phyloP scores from a whole-genome alignment of 2,329 filamentous ascomycete genomes.

The Hymenoscyphus linearis region DNA sequence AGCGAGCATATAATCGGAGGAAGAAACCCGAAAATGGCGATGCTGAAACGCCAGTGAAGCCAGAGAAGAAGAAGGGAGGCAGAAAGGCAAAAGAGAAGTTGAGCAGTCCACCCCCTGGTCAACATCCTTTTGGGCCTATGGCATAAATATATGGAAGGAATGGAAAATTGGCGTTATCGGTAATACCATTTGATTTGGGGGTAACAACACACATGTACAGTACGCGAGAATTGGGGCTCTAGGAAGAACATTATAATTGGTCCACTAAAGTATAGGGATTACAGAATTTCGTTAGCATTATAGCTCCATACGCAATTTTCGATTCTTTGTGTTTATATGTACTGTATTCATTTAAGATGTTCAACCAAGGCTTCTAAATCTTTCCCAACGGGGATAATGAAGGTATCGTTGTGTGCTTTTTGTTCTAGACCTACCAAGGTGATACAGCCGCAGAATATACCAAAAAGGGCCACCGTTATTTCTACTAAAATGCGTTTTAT shows the following conservation, averaged over 20 bases:
- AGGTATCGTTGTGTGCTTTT: no score
- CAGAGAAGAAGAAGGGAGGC: constrained; percentile 31
- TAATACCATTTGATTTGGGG: constrained; percentile 2
- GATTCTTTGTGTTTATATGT: no score
- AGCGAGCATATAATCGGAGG: constrained; percentile 22
- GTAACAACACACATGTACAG: neutral
- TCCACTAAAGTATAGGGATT: neutral
- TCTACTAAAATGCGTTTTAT: no score
- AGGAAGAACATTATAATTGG: neutral
- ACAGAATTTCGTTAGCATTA: neutral
- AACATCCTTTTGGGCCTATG: constrained; percentile 10
- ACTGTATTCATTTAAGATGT: no score
- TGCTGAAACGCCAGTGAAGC: constrained; percentile 8
- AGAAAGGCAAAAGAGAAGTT: constrained; percentile 54
- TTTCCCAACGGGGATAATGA: no score
- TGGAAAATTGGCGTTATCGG: neutral
- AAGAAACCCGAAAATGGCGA: constrained; percentile 23
- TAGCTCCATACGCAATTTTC: no score
- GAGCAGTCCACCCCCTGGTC: constrained; percentile 32
- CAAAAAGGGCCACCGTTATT: no score
- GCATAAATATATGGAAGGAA: constrained; percentile 1
- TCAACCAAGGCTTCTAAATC: no score
- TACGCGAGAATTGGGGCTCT: neutral
- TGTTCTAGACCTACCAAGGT: no score
- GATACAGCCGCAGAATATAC: no score